Conservation (phyloP, 345 rosid genomes). For the Syzygium jambos region DNA sequence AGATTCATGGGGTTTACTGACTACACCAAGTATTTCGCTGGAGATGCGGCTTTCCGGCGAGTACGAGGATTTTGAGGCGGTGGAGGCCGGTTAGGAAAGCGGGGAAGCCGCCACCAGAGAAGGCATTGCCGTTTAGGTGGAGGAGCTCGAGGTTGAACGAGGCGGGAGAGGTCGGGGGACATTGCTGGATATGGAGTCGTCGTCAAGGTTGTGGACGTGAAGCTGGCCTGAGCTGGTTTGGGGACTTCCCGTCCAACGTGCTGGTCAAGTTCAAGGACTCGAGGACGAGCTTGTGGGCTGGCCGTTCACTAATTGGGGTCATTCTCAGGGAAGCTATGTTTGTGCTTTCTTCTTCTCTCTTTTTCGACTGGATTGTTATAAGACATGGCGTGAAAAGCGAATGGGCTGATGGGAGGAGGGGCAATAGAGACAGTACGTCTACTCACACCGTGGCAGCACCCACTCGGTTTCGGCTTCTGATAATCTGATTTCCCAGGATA, state of each 20-base stretch:
- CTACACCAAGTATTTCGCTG: conserved; percentile 33
- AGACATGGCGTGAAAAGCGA: neutral
- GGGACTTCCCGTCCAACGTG: conserved; percentile 23
- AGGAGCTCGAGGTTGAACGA: conserved; percentile 69
- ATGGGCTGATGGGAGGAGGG: neutral
- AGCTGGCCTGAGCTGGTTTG: conserved; percentile 59
- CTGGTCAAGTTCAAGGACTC: conserved; percentile 63
- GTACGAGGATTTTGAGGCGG: conserved; percentile 47
- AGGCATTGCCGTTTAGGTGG: conserved; percentile 50
- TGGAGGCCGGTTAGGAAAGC: conserved; percentile 43
- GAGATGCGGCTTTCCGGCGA: conserved; percentile 43
- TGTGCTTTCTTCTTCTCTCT: neutral
- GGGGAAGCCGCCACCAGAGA: conserved; percentile 57
- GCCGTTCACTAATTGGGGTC: conserved; percentile 24
- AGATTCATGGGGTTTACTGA: neutral
- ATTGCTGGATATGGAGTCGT: conserved; percentile 62
- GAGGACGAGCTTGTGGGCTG: conserved; percentile 68
- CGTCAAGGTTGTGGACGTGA: conserved; percentile 73
- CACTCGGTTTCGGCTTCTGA: too few species aligned
- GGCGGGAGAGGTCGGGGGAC: conserved; percentile 50
- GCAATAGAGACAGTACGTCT: neutral
- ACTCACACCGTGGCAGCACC: too few species aligned
- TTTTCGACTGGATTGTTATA: neutral
- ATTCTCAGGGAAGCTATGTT: neutral
- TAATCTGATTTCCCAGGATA: too few species aligned